Conservation (phyloP, 1,284 basidiomycete genomes). For the Ganoderma multipileum region DNA sequence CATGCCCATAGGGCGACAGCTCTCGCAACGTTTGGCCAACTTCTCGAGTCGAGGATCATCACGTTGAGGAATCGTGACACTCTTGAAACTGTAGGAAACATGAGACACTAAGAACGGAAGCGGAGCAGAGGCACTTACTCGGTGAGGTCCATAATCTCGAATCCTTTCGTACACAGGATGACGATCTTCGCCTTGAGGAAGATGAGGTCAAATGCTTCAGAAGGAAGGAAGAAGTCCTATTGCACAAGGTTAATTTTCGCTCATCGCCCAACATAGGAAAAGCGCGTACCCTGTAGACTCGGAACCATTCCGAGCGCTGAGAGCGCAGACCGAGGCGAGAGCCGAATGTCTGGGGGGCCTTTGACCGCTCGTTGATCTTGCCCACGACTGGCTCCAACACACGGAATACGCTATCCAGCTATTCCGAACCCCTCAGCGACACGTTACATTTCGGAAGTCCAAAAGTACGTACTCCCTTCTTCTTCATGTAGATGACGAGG, state of each 20-base stretch:
- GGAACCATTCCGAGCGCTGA: conserved; percentile 90
- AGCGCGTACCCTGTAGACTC: conserved; percentile 73
- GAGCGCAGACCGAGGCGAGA: conserved; percentile 78
- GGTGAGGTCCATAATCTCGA: conserved; percentile 95
- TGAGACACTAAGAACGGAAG: not conserved
- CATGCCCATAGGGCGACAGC: conserved; percentile 88
- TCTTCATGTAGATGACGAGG: conserved; percentile 95
- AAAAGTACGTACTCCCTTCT: conserved; percentile 79
- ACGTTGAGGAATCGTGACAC: conserved; percentile 84
- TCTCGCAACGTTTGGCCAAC: conserved; percentile 84
- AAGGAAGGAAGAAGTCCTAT: conserved; percentile 90
- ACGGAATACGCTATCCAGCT: conserved; percentile 91
- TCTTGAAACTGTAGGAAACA: conserved; percentile 68
- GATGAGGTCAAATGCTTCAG: conserved; percentile 87
- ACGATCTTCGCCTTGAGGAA: conserved; percentile 93
- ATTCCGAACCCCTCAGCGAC: conserved; percentile 12
- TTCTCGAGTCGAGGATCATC: conserved; percentile 79
- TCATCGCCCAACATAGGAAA: not conserved
- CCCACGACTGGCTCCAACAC: conserved; percentile 92
- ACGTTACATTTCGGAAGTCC: not conserved
- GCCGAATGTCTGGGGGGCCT: conserved; percentile 69
- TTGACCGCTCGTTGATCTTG: conserved; percentile 80
- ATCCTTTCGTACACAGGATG: conserved; percentile 92
- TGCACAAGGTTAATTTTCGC: not conserved
- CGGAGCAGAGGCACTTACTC: conserved; percentile 60